phyloP scores from a whole-genome alignment of 1,139 yeast genomes.

The Entelexis paramagnoliae region DNA sequence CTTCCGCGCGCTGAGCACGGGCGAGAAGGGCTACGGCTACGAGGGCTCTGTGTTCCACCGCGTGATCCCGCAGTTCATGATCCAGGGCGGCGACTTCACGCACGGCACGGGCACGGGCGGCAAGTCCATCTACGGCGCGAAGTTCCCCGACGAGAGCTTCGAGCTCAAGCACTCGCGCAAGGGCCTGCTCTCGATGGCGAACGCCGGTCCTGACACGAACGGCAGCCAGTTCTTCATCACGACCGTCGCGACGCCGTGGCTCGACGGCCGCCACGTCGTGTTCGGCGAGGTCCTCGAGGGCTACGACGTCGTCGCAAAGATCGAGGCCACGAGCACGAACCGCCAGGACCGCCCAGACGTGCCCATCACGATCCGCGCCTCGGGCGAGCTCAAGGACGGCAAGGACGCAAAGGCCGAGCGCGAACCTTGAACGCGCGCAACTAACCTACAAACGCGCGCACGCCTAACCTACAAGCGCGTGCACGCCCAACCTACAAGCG shows the following conservation, averaged over 20 bases:
- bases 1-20: slow-evolving; percentile 94
- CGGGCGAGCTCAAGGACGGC: slow-evolving; percentile 51
- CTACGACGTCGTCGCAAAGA: slow-evolving; percentile 78
- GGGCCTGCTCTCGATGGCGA: slow-evolving; percentile 97
- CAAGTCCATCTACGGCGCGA: slow-evolving; percentile 93
- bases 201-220: slow-evolving; percentile 99
- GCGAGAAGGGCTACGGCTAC: slow-evolving; percentile 96
- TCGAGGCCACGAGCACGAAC: slow-evolving; percentile 66
- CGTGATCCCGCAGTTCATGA: slow-evolving; percentile 96
- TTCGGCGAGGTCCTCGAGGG: slow-evolving; percentile 96
- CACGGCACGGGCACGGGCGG: slow-evolving; percentile 80
- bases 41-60: slow-evolving; percentile 92
- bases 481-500: too few relatives aligned
- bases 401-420: slow-evolving; percentile 10
- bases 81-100: slow-evolving; percentile 98
- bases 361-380: slow-evolving; percentile 59
- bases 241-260: slow-evolving; percentile 92
- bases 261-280: slow-evolving; percentile 98
- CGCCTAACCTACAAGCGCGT: too few relatives aligned
- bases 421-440: slow-evolving; percentile 13
- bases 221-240: slow-evolving; percentile 99
- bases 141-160: slow-evolving; percentile 95
- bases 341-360: slow-evolving; percentile 63
- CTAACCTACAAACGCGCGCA: too few relatives aligned
- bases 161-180: slow-evolving; percentile 75